Conservation (phyloP, 2,329 filamentous ascomycete species). For the Blastomyces gilchristii region DNA sequence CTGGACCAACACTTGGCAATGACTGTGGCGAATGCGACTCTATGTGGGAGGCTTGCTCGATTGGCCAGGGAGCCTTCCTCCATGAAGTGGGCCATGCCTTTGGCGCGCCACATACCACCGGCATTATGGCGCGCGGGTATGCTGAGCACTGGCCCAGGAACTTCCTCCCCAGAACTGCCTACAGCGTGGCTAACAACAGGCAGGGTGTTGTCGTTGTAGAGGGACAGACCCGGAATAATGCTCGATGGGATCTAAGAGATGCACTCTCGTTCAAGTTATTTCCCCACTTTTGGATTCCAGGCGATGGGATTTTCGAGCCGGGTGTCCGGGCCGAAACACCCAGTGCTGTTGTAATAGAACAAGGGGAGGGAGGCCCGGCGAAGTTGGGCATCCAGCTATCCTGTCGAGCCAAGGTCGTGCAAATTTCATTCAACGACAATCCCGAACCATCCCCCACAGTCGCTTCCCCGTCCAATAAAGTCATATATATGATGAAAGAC, state of each 20-base stretch:
- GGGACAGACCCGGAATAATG: slow-evolving; percentile 16
- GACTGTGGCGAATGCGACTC: slow-evolving; percentile 36
- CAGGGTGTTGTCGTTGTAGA: neutral
- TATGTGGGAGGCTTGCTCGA: slow-evolving; percentile 39
- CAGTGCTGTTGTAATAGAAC: neutral
- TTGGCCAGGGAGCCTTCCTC: slow-evolving; percentile 31
- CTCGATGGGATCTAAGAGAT: slow-evolving; percentile 27
- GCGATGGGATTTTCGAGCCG: slow-evolving; percentile 16
- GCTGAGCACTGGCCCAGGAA: slow-evolving; percentile 35
- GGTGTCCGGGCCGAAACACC: neutral
- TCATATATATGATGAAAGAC: slow-evolving; percentile 19
- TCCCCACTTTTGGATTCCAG: slow-evolving; percentile 20
- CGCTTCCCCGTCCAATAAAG: slow-evolving; percentile 13
- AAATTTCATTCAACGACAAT: slow-evolving; percentile 21
- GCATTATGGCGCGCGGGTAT: slow-evolving; percentile 33
- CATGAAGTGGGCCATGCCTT: slow-evolving; percentile 32
- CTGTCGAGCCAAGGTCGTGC: slow-evolving; percentile 22
- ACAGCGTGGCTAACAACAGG: slow-evolving; percentile 13
- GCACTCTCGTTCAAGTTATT: slow-evolving; percentile 15
- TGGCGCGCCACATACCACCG: slow-evolving; percentile 24
- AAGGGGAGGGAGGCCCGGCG: neutral
- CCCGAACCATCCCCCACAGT: slow-evolving; percentile 16
- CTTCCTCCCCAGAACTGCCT: slow-evolving; percentile 30
- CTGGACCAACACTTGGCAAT: slow-evolving; percentile 33
- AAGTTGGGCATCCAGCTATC: slow-evolving; percentile 16